These are phyloP conservation scores for Magnolia sinica DNA, from an alignment of 164 flowering plant species.

Conservation along the genomic window DNA sequence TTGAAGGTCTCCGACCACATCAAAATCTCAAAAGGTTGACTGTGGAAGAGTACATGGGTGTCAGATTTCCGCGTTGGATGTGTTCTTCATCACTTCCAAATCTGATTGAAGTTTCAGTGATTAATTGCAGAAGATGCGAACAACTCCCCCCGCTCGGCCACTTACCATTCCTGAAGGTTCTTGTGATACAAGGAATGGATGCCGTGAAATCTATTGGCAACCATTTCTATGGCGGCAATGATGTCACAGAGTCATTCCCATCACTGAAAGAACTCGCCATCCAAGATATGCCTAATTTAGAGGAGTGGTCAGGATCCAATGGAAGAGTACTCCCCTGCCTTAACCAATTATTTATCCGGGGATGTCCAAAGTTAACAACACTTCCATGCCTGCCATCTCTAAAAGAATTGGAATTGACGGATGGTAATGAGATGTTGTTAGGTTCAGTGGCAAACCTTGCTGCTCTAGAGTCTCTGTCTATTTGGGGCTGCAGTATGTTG, in stretches of 20 bases:
- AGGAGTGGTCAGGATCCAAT: conserved; percentile 10
- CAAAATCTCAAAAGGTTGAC: conserved; percentile 12
- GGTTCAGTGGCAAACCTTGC: background rate
- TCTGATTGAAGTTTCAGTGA: conserved; percentile 7
- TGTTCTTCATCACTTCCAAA: conserved; percentile 1
- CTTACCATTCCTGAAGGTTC: conserved; percentile 12
- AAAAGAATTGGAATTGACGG: background rate
- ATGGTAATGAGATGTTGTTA: background rate
- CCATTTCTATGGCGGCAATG: background rate
- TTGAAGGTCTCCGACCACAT: conserved; percentile 24
- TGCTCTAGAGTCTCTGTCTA: background rate
- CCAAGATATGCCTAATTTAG: conserved; percentile 7
- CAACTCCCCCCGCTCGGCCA: conserved; percentile 14
- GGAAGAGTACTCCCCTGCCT: background rate
- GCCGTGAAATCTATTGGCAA: background rate
- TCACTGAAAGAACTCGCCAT: conserved; percentile 10
- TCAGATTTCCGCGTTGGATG: conserved; percentile 23
- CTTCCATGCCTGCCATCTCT: conserved; percentile 10
- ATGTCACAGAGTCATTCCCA: background rate
- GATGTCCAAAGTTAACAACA: conserved; percentile 13
- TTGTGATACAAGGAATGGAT: background rate
- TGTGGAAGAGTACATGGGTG: conserved; percentile 13
- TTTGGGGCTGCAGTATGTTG: conserved; percentile 12
- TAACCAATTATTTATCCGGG: background rate
- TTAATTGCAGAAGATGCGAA: conserved; percentile 17